These are phyloP conservation scores for Cyclotella atomus DNA, from an alignment of 108 stramenopile genomes.

Conservation along the genomic window DNA sequence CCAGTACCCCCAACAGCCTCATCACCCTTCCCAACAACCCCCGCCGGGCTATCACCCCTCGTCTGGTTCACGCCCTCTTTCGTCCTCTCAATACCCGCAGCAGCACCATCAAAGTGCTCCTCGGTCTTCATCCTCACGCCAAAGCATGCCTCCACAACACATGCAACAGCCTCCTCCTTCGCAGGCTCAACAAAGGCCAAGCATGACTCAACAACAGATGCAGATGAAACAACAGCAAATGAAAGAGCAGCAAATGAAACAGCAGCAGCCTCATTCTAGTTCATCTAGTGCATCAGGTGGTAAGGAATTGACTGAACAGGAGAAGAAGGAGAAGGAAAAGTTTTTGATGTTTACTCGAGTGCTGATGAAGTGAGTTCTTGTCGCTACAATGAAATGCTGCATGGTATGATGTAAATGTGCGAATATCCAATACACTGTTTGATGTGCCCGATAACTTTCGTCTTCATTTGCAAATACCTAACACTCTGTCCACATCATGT, in stretches of 20 bases:
- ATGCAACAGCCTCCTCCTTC: neutral
- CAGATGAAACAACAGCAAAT: constrained; percentile 18
- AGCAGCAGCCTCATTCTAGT: constrained; percentile 13
- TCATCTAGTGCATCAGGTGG: neutral
- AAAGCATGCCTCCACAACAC: neutral
- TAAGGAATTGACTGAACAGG: constrained; percentile 9
- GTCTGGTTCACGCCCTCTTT: neutral
- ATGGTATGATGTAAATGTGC: too few species aligned
- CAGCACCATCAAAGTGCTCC: neutral
- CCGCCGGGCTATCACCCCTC: constrained; percentile 4
- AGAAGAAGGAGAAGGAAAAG: constrained; percentile 75
- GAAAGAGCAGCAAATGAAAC: too few species aligned
- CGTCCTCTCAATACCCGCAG: neutral
- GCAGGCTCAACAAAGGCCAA: neutral
- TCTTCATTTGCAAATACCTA: too few species aligned
- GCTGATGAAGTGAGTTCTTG: constrained; percentile 67
- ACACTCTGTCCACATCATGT: too few species aligned
- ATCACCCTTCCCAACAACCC: constrained; percentile 2
- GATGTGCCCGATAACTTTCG: neutral
- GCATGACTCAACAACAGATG: constrained; percentile 17
- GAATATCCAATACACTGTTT: neutral
- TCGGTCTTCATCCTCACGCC: neutral
- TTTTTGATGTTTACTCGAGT: constrained; percentile 88
- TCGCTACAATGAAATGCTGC: neutral
- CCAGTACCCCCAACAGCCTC: neutral